phyloP scores from a whole-genome alignment of 305 asterid species.

The Rubia peregrina region DNA sequence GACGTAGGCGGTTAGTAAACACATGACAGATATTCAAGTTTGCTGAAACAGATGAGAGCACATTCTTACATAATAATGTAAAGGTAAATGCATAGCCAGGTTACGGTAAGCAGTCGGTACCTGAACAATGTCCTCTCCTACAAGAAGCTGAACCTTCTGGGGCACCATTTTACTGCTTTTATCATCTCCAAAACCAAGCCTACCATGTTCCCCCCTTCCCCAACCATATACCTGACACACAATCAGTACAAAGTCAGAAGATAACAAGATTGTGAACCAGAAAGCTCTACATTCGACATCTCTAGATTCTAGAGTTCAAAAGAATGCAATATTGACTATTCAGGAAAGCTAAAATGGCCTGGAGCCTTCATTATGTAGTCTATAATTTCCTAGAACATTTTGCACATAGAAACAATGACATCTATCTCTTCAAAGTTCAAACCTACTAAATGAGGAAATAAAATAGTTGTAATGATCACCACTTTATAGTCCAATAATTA shows the following conservation, averaged over 20 bases:
- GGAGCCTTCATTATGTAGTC: not conserved
- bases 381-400: not conserved
- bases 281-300: not conserved
- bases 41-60: not conserved
- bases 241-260: constrained; percentile 7
- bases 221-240: constrained; percentile 77
- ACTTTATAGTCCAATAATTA: not conserved
- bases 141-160: constrained; percentile 85
- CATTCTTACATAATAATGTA: too few species aligned
- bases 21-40: not conserved
- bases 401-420: not conserved
- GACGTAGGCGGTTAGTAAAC: not conserved
- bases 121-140: constrained; percentile 84
- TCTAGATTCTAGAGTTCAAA: not conserved
- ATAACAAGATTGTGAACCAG: not conserved
- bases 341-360: not conserved
- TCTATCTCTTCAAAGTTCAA: not conserved
- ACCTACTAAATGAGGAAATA: not conserved
- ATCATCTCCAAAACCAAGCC: constrained; percentile 99
- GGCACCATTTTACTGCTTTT: constrained; percentile 99
- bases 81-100: constrained; percentile 1
- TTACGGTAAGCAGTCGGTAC: constrained; percentile 23
- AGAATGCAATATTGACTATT: not conserved
- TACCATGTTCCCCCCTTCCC: constrained; percentile 99
- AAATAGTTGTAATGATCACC: not conserved